These are phyloP conservation scores for Umbelopsis isabellina DNA, from an alignment of 192 early-diverging fungal species.

Conservation along the genomic window DNA sequence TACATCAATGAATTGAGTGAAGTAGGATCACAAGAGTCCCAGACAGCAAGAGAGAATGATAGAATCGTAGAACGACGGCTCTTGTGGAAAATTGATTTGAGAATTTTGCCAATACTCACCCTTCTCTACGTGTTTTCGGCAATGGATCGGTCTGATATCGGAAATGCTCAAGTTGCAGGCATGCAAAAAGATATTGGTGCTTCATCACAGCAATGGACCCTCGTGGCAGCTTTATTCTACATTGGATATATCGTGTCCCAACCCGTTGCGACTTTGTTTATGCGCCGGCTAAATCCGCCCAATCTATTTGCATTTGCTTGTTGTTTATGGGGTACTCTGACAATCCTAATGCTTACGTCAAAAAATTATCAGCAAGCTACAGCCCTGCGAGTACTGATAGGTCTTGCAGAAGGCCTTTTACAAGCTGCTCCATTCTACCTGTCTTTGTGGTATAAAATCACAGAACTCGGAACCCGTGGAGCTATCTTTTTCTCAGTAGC, in stretches of 20 bases:
- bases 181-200: constrained; percentile 23
- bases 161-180: constrained; percentile 26
- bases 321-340: constrained; percentile 23
- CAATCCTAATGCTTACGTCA: neutral
- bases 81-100: constrained; percentile 26
- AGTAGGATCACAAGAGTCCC: neutral
- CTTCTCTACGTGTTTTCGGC: constrained; percentile 16
- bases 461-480: constrained; percentile 8
- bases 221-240: constrained; percentile 1
- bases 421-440: constrained; percentile 22
- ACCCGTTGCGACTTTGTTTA: constrained; percentile 17
- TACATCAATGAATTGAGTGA: neutral
- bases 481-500: constrained; percentile 8
- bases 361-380: constrained; percentile 4
- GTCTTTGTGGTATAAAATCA: constrained; percentile 16
- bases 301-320: constrained; percentile 16
- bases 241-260: constrained; percentile 18
- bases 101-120: constrained; percentile 22
- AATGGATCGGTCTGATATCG: constrained; percentile 26
- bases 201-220: neutral
- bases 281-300: constrained; percentile 14
- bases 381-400: constrained; percentile 4
- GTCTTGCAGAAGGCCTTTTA: constrained; percentile 1
- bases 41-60: neutral
- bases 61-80: constrained; percentile 2